Evolutionary conservation across 345 rosid genomes (phyloP), one percentile per base, ranked within the genome.

Genomic region (Salix koriyanagi): DNA sequence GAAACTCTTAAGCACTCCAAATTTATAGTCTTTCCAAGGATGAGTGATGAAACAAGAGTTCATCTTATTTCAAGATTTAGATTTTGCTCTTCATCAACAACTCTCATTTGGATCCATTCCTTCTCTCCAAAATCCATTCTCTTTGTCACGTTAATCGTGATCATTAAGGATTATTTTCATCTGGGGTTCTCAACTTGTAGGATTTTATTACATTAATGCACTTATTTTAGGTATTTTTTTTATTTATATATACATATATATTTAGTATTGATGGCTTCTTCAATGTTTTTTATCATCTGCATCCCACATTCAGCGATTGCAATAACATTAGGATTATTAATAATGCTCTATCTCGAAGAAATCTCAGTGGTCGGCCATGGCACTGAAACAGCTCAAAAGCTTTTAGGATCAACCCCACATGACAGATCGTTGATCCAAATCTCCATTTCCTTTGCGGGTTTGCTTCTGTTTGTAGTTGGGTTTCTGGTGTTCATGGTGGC

Each of bases 361-460:
- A 82, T 75, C 19, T 77, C 60, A 37, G 75, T 79, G 12, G 66
- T 85, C 23, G 86, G 83, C 26, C 86, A 83, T 52, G 86, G 88
- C 5, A 67, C 60, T 19, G 82, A 80, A 54, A 80, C 87, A 11
- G 79, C 82, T 23, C 64, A 37, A 37, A 83, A 83, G 77, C 85
- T 87, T 41, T 30, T 68, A 42, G 87, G 87, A 6, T 85, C 90
- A 61, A 85, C 85, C 69, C 88, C 85, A 8, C 75, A 78, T 18
- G 90, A 87, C 54, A 81, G 83, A 25, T 58, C 85, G 69, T 23
- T 81, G 75, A 79, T 87, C 75, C 82, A 83, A 50, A 83, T 74
- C 64, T 87, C 88, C 75, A 65, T 72, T 80, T 87, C 88, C 5
- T 85, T 85, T 74, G 84, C 79, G 18, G 88, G 88, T 25, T 71